phyloP scores from a whole-genome alignment of 208 protist species.

The Kentomonas sorsogonicus region DNA sequence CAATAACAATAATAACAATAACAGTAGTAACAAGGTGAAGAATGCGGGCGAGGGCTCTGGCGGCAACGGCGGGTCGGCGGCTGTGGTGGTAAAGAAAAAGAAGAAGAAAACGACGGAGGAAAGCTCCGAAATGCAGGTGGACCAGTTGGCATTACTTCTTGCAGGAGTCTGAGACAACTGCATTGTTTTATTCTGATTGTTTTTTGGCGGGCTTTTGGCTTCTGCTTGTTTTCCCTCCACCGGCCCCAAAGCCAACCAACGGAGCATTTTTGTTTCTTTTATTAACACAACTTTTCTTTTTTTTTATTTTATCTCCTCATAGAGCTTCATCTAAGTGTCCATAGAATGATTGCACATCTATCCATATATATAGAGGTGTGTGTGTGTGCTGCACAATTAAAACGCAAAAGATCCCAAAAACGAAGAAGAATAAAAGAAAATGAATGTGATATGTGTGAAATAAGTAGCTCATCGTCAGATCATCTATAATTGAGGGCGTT shows the following conservation, averaged over 20 bases:
- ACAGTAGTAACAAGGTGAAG: not conserved
- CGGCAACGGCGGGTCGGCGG: constrained; percentile 15
- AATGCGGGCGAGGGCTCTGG: not conserved
- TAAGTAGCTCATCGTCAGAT: not conserved
- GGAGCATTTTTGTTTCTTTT: constrained; percentile 16
- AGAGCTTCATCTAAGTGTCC: constrained; percentile 1
- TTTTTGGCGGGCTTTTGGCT: not conserved
- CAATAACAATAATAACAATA: not conserved
- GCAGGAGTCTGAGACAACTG: constrained; percentile 15
- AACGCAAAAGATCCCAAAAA: constrained; percentile 3
- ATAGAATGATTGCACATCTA: not conserved
- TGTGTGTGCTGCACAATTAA: not conserved
- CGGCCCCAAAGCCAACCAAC: not conserved
- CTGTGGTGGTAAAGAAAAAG: constrained; percentile 70
- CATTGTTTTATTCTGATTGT: not conserved
- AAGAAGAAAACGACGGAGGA: constrained; percentile 29
- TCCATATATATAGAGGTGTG: not conserved
- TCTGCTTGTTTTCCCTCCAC: not conserved
- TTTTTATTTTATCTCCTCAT: not conserved
- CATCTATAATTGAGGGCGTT: not conserved
- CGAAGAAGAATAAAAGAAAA: constrained; percentile 5
- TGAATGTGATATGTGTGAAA: constrained; percentile 1
- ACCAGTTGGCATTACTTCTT: constrained; percentile 17
- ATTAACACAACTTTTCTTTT: constrained; percentile 15
- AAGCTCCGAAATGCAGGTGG: constrained; percentile 8